Base-by-base conservation (phyloP, 225 moss, liverwort and hornwort genomes). In the Antitrichia curtipendula region DNA sequence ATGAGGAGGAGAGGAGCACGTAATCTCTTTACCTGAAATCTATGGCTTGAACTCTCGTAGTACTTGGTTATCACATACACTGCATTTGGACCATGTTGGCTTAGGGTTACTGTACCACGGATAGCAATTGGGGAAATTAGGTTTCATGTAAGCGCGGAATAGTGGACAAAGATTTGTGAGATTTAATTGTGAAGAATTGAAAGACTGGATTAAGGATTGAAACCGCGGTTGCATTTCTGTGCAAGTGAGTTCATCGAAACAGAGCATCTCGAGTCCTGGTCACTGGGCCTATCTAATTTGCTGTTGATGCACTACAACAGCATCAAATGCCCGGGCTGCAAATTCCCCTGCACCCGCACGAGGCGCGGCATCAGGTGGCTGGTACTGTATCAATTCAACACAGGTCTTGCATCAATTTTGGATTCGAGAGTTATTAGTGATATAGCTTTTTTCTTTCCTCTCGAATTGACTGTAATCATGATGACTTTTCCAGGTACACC, bases 1-100 rank as follows among this genome's bases (percentile, higher is more conserved):
- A 93, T 93, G 90, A 91, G 87, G 88, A 88, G 75, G 75, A 87
- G 82, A 89, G 90, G n/a, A 85, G 70, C 89, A 87, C 75, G 93
- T 93, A 91, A 93, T 83, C n/a, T 62, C 78, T 59, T n/a, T 10
- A 78, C 87, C 40, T 85, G 7, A 80, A 60, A 49, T 72, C 57
- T 61, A 78, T 78, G 15, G 57, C 75, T 81, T 84, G 81, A 86
- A 82, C 38, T 71, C 40, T 63, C 34, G 23, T 49, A 56, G 47
- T 43, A 28, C 28, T 27, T 12, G 52, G 28, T 75, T n/a, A 62
- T 75, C 22, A 32, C 41, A 53, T 84, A 59, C 28, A 50, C 7
- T 65, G 77, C 50, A 52, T 88, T 24, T 60, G 69, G 20, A 32
- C 38, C 60, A 43, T 59, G 41, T 75, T 45, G 65, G n/a, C 58